These are phyloP conservation scores for Coemansia sp. DNA, from an alignment of 192 early-diverging fungal species.

Conservation along the genomic window DNA sequence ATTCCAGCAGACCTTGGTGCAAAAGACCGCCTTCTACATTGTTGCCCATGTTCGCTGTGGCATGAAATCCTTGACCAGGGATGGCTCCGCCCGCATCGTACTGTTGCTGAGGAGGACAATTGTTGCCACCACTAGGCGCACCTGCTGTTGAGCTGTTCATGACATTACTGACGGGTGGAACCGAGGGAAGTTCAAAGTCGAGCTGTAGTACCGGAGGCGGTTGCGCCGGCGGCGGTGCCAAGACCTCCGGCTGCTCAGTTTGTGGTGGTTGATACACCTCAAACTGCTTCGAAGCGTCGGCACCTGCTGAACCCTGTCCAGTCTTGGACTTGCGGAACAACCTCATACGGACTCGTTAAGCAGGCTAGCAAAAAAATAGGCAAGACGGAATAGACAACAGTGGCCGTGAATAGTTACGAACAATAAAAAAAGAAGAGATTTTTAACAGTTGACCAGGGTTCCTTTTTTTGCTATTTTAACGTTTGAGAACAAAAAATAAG, in stretches of 20 bases:
- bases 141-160: not conserved
- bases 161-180: slow-evolving; percentile 14
- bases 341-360: slow-evolving; percentile 19
- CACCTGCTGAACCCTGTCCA: not conserved
- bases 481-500: not conserved
- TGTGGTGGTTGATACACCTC: not conserved
- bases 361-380: not conserved
- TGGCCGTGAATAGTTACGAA: not conserved
- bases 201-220: slow-evolving; percentile 46
- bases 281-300: not conserved
- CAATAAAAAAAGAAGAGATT: not conserved
- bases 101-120: not conserved
- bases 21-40: not conserved
- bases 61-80: not conserved
- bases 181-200: slow-evolving; percentile 30
- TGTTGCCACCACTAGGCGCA: not conserved
- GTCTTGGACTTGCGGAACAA: slow-evolving; percentile 51
- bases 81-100: not conserved
- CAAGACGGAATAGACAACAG: not conserved
- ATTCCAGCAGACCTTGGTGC: not conserved
- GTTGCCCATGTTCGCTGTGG: not conserved
- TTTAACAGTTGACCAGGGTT: not conserved
- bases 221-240: slow-evolving; percentile 5
- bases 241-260: not conserved
- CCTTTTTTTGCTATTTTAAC: not conserved